A percentile compares a stretch with the other conserved stretches of the same genome.
Evolutionary conservation across 306 rosid species (phyloP).

Genomic region (Quercus dentata): DNA sequence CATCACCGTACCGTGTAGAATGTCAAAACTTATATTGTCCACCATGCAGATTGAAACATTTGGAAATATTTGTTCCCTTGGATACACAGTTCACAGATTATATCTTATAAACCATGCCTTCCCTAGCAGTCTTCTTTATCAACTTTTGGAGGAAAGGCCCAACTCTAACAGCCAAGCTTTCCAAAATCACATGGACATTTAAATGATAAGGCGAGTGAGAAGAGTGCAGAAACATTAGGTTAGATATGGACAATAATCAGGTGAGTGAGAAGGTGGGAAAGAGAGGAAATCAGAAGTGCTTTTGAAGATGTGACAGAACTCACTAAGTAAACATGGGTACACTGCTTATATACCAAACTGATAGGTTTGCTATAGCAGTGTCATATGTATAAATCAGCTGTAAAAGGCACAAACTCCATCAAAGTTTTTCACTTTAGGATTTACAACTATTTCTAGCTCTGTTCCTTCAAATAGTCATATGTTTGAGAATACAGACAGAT

Average conservation of each 20-base stretch:
- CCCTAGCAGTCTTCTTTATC: neutral
- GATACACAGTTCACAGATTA: neutral
- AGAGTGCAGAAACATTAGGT: neutral
- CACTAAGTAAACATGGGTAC: neutral
- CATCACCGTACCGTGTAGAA: neutral
- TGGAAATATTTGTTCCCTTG: neutral
- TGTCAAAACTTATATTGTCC: neutral
- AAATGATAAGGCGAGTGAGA: neutral
- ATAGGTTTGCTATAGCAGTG: neutral
- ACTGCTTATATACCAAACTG: neutral
- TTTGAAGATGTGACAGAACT: neutral
- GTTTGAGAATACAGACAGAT: no score
- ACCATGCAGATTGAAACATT: neutral
- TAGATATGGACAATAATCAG: neutral
- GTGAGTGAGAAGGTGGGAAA: neutral
- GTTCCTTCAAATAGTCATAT: no score
- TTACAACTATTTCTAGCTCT: neutral
- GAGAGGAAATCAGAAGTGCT: neutral
- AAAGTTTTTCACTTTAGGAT: neutral
- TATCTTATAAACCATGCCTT: no score
- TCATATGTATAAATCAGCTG: neutral
- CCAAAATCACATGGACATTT: neutral
- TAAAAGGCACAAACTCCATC: neutral
- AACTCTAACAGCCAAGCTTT: neutral
- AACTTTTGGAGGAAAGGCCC: neutral